Conservation (phyloP, 2,329 filamentous ascomycete species). For the Pyrenochaeta sp. region DNA sequence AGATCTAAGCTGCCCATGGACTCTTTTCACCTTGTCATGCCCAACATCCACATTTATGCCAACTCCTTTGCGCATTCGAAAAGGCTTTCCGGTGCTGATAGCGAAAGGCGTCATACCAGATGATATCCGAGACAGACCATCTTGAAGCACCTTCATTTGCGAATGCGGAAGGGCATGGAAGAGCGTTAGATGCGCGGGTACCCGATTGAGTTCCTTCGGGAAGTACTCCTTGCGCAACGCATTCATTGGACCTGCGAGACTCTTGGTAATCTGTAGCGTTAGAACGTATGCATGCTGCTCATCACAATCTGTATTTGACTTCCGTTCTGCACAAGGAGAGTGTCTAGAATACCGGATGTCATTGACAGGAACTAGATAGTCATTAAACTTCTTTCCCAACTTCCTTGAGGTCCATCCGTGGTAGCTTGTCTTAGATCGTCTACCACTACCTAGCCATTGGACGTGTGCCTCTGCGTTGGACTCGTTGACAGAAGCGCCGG, state of each 20-base stretch:
- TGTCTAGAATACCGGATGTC: constrained; percentile 9
- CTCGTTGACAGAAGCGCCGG: constrained; percentile 16
- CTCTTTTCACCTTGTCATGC: constrained; percentile 38
- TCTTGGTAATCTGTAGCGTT: constrained; percentile 52
- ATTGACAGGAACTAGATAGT: constrained; percentile 13
- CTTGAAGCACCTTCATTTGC: constrained; percentile 46
- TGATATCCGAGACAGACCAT: constrained; percentile 40
- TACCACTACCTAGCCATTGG: constrained; percentile 18
- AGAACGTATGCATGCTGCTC: constrained; percentile 54
- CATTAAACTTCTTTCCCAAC: constrained; percentile 2
- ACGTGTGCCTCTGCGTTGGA: constrained; percentile 5
- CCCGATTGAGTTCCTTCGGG: constrained; percentile 53
- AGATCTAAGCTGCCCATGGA: constrained; percentile 47
- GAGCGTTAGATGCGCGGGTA: constrained; percentile 55
- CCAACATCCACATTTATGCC: constrained; percentile 49
- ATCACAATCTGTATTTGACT: constrained; percentile 39
- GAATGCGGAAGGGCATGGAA: constrained; percentile 57
- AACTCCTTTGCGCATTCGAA: constrained; percentile 54
- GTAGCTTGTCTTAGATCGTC: constrained; percentile 22
- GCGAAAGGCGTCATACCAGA: constrained; percentile 45
- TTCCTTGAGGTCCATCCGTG: constrained; percentile 22
- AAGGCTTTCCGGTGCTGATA: constrained; percentile 49
- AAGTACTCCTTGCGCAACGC: constrained; percentile 52
- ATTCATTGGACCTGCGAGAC: constrained; percentile 51
- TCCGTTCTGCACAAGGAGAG: constrained; percentile 28